A percentile compares a stretch with the other conserved stretches of the same genome.
These are phyloP conservation scores for Fusarium xyrophilum DNA, from an alignment of 2,329 filamentous ascomycete species.

Conservation along the genomic window DNA sequence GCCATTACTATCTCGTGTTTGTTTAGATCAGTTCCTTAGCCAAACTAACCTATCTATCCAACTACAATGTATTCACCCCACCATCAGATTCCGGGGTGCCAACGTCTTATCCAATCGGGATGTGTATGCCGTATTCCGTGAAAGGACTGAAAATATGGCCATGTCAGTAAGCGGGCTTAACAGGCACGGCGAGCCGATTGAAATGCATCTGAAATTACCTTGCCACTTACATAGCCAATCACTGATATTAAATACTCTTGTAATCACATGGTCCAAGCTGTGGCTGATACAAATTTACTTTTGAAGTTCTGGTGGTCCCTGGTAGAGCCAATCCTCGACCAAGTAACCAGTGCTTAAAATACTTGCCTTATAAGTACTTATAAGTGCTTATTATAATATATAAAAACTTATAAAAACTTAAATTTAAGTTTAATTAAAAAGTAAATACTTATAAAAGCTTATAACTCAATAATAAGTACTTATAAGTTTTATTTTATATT, in stretches of 20 bases:
- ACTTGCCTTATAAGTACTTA: too few species aligned
- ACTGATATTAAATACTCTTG: too few species aligned
- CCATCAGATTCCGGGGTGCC: background rate
- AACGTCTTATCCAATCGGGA: background rate
- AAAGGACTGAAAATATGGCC: background rate
- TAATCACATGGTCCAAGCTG: background rate
- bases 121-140: background rate
- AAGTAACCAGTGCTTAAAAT: too few species aligned
- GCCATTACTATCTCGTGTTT: background rate
- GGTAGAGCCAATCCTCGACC: background rate
- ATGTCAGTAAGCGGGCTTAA: background rate
- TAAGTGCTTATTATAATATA: too few species aligned
- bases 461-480: too few species aligned
- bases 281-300: background rate
- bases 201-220: rapidly evolving
- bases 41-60: rapidly evolving
- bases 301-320: rapidly evolving
- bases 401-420: too few species aligned
- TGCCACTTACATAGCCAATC: background rate
- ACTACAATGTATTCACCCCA: rapidly evolving
- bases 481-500: too few species aligned
- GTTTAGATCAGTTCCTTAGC: rapidly evolving
- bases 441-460: too few species aligned
- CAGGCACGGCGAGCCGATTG: background rate
- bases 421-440: too few species aligned